Conservation (phyloP, 805 yeast genomes). For the Yarrowia divulgata region DNA sequence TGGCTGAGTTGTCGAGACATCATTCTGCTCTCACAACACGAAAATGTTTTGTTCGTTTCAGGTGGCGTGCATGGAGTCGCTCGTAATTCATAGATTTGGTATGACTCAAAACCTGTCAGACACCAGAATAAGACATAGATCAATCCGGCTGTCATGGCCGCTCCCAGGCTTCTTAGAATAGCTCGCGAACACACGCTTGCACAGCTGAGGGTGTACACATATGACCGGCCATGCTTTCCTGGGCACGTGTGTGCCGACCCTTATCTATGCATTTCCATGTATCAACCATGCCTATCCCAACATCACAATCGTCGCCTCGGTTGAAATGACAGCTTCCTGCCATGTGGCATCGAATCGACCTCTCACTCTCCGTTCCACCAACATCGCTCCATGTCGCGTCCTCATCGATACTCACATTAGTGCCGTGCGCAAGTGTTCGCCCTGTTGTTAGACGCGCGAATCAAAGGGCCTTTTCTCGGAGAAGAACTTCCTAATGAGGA, state of each 20-base stretch:
- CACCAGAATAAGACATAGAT: neutral
- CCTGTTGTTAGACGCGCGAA: neutral
- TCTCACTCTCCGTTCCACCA: no score
- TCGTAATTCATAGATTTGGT: no score
- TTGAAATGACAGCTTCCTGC: no score
- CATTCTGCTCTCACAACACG: no score
- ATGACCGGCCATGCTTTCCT: neutral
- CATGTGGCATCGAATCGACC: no score
- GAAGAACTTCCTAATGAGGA: neutral
- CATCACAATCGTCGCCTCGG: neutral
- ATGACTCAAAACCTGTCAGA: neutral
- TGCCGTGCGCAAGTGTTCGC: constrained; percentile 4
- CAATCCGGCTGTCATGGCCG: neutral
- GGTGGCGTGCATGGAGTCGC: no score
- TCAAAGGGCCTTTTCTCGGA: neutral
- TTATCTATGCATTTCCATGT: constrained; percentile 7
- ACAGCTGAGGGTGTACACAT: neutral
- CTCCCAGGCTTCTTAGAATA: neutral
- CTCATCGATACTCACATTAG: neutral
- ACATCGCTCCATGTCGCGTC: neutral
- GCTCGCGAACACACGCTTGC: no score
- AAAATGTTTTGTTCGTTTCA: no score
- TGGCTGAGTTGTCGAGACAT: no score
- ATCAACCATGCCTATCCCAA: neutral
- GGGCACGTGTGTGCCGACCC: neutral